Conservation (phyloP, 2,329 filamentous ascomycete species). For the Aspergillus chevalieri region DNA sequence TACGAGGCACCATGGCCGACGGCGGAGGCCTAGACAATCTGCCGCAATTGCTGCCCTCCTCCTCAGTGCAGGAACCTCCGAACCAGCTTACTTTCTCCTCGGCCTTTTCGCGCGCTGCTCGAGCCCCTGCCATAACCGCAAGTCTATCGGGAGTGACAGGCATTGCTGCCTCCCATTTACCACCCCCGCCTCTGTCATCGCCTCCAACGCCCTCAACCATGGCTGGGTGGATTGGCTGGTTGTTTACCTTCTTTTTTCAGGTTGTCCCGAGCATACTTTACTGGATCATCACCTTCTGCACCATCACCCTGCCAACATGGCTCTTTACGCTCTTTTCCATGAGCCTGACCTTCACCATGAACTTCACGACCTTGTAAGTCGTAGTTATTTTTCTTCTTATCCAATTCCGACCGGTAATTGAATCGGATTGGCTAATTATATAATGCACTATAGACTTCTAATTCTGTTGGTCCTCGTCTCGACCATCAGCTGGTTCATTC, state of each 20-base stretch:
- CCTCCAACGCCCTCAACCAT: slow-evolving; percentile 29
- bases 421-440: background rate
- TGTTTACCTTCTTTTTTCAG: slow-evolving; percentile 45
- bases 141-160: slow-evolving; percentile 11
- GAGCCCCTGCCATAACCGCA: slow-evolving; percentile 15
- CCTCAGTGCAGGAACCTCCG: background rate
- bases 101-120: slow-evolving; percentile 1
- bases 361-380: slow-evolving; percentile 81
- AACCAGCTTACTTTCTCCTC: slow-evolving; percentile 4
- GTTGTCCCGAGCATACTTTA: slow-evolving; percentile 59
- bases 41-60: background rate
- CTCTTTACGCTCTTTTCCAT: slow-evolving; percentile 87
- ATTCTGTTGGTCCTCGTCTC: slow-evolving; percentile 72
- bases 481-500: slow-evolving; percentile 85
- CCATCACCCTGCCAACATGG: slow-evolving; percentile 82
- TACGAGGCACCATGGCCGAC: background rate
- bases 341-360: slow-evolving; percentile 96
- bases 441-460: slow-evolving; percentile 53
- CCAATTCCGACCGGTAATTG: slow-evolving; percentile 3
- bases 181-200: slow-evolving; percentile 21
- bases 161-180: slow-evolving; percentile 13
- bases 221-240: slow-evolving; percentile 43
- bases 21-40: background rate
- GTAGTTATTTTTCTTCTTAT: background rate
- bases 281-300: slow-evolving; percentile 76